These are phyloP conservation scores for Monilinia fructigena DNA, from an alignment of 2,329 filamentous ascomycete species.

Conservation along the genomic window DNA sequence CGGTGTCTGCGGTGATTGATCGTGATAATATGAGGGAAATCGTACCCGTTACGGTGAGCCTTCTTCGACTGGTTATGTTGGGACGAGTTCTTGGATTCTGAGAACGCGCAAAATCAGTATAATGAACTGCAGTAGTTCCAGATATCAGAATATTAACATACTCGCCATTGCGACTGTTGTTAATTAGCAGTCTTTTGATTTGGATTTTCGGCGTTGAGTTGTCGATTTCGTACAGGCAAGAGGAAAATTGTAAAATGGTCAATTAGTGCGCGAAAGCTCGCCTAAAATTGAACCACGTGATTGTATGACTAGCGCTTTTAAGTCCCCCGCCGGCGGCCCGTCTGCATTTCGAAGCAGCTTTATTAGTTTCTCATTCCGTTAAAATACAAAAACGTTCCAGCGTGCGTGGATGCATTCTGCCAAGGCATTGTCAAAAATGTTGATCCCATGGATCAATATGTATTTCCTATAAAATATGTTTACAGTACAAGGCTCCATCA, in stretches of 20 bases:
- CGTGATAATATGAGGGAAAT: constrained; percentile 1
- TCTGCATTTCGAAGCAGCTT: neutral
- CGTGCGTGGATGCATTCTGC: too few species aligned
- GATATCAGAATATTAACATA: constrained; percentile 9
- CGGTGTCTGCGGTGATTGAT: neutral
- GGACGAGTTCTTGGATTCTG: constrained; percentile 92
- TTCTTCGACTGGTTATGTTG: constrained; percentile 61
- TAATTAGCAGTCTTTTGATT: constrained; percentile 22
- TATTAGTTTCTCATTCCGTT: neutral
- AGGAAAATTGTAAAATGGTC: constrained; percentile 5
- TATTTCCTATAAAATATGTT: constrained; percentile 10
- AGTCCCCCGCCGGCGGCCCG: neutral
- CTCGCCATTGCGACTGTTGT: constrained; percentile 26
- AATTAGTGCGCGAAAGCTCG: constrained; percentile 5
- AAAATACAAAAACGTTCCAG: neutral
- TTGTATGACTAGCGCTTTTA: neutral
- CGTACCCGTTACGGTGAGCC: constrained; percentile 97
- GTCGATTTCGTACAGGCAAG: constrained; percentile 3
- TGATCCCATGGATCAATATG: neutral
- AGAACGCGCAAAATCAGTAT: constrained; percentile 4
- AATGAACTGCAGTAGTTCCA: neutral
- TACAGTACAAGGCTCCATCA: constrained; percentile 22
- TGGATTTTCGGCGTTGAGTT: constrained; percentile 14
- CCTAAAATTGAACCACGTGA: constrained; percentile 16
- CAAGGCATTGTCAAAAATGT: neutral